Percentiles rank a stretch among this genome's conserved stretches.
Conservation (phyloP, 1,139 yeast genomes). For the Hemisphaericaspora xylofermentans region DNA sequence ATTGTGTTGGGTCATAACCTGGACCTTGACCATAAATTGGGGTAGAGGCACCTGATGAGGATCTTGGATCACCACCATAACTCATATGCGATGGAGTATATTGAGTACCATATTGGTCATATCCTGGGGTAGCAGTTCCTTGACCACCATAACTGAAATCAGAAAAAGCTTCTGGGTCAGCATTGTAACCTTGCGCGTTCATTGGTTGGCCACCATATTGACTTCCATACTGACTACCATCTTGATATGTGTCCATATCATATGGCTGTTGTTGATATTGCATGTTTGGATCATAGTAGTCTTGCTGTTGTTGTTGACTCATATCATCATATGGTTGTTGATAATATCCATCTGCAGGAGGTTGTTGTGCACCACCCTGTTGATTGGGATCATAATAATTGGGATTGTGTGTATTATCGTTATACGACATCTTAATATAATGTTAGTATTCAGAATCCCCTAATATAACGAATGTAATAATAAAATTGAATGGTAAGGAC, state of each 20-base stretch:
- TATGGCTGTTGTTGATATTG: slow-evolving; percentile 56
- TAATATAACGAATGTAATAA: neutral
- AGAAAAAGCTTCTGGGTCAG: slow-evolving; percentile 74
- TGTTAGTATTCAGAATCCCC: slow-evolving; percentile 21
- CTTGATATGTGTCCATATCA: slow-evolving; percentile 50
- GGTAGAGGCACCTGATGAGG: slow-evolving; percentile 93
- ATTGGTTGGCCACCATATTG: slow-evolving; percentile 28
- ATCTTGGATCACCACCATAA: slow-evolving; percentile 71
- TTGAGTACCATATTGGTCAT: slow-evolving; percentile 77
- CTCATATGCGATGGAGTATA: slow-evolving; percentile 83
- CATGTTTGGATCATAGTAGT: slow-evolving; percentile 48
- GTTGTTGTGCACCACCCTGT: slow-evolving; percentile 28
- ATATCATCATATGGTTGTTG: slow-evolving; percentile 47
- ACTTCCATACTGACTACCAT: slow-evolving; percentile 16
- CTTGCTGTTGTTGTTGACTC: slow-evolving; percentile 28
- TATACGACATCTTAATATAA: slow-evolving; percentile 44
- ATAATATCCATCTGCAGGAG: slow-evolving; percentile 39
- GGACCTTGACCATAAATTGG: slow-evolving; percentile 81
- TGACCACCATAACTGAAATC: slow-evolving; percentile 76
- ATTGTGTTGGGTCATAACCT: slow-evolving; percentile 66
- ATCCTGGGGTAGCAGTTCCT: slow-evolving; percentile 65
- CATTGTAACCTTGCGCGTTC: slow-evolving; percentile 51
- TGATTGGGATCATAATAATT: slow-evolving; percentile 50
- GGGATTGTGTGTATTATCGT: slow-evolving; percentile 47
- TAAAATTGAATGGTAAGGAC: neutral